phyloP scores from a whole-genome alignment of 1,284 basidiomycete genomes.

The Melanopsichium pennsylvanicum region DNA sequence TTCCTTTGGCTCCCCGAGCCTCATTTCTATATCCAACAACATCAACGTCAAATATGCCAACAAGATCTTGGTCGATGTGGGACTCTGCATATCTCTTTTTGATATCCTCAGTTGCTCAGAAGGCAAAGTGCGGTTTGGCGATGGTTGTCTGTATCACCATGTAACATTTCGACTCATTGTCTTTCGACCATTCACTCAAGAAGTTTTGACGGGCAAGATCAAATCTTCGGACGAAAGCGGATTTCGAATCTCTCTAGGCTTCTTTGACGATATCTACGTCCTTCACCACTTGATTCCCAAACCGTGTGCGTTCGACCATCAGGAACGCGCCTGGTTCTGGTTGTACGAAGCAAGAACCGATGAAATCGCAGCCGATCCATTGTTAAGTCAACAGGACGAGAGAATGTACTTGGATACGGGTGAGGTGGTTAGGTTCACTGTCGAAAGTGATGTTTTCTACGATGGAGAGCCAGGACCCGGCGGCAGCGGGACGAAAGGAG shows the following conservation, averaged over 20 bases:
- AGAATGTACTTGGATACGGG: slow-evolving; percentile 85
- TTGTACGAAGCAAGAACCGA: slow-evolving; percentile 64
- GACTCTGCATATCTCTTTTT: slow-evolving; percentile 86
- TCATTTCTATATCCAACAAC: slow-evolving; percentile 78
- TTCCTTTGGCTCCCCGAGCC: slow-evolving; percentile 76
- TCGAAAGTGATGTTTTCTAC: slow-evolving; percentile 86
- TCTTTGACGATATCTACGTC: slow-evolving; percentile 94
- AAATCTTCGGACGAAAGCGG: slow-evolving; percentile 74
- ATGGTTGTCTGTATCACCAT: slow-evolving; percentile 93
- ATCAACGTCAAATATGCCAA: slow-evolving; percentile 95
- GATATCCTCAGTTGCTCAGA: slow-evolving; percentile 86
- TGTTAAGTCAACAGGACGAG: slow-evolving; percentile 68
- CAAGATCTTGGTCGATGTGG: slow-evolving; percentile 87
- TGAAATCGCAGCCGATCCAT: slow-evolving; percentile 47
- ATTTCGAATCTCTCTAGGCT: slow-evolving; percentile 79
- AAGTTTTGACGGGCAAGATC: slow-evolving; percentile 87
- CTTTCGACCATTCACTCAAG: slow-evolving; percentile 88
- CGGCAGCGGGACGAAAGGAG: slow-evolving; percentile 32
- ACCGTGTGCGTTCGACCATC: slow-evolving; percentile 74
- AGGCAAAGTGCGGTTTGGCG: slow-evolving; percentile 91
- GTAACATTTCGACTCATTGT: slow-evolving; percentile 89
- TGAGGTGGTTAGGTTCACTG: slow-evolving; percentile 84
- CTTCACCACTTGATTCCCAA: slow-evolving; percentile 74
- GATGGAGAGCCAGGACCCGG: slow-evolving; percentile 86
- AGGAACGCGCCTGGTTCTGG: slow-evolving; percentile 67